Conservation (phyloP, 139 green algal genomes). For the Eudorina sp. region DNA sequence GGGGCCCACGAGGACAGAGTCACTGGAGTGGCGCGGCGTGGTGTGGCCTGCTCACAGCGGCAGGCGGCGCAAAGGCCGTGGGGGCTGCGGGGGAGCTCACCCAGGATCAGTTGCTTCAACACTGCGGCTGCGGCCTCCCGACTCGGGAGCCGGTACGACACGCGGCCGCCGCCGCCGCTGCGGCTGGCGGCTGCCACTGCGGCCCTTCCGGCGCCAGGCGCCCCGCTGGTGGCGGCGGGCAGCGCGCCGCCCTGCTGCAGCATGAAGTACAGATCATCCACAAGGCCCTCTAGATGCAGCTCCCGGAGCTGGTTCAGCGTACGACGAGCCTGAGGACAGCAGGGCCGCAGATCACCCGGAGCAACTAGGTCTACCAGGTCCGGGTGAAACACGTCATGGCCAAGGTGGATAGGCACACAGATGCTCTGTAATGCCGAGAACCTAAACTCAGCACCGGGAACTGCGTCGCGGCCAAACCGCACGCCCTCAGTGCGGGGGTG, state of each 20-base stretch:
- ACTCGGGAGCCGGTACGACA: slow-evolving; percentile 3
- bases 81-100: background rate
- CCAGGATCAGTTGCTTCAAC: slow-evolving; percentile 2
- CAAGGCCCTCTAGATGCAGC: slow-evolving; percentile 45
- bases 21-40: too few species aligned
- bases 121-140: background rate
- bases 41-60: too few species aligned
- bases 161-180: background rate
- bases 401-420: too few species aligned
- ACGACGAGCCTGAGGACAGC: slow-evolving; percentile 65
- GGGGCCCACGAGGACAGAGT: too few species aligned
- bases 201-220: background rate
- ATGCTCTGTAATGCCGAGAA: too few species aligned
- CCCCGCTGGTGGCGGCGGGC: background rate
- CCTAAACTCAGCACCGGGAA: too few species aligned
- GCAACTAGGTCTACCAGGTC: too few species aligned
- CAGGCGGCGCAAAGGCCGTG: too few species aligned
- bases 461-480: too few species aligned
- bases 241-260: background rate
- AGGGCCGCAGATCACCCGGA: too few species aligned
- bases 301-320: slow-evolving; percentile 51
- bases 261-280: slow-evolving; percentile 40
- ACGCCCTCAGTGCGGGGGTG: too few species aligned
- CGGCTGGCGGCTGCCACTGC: background rate
- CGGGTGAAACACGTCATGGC: too few species aligned